phyloP scores from a whole-genome alignment of 495 filamentous ascomycete genomes.

The Geoglossum glabrum region DNA sequence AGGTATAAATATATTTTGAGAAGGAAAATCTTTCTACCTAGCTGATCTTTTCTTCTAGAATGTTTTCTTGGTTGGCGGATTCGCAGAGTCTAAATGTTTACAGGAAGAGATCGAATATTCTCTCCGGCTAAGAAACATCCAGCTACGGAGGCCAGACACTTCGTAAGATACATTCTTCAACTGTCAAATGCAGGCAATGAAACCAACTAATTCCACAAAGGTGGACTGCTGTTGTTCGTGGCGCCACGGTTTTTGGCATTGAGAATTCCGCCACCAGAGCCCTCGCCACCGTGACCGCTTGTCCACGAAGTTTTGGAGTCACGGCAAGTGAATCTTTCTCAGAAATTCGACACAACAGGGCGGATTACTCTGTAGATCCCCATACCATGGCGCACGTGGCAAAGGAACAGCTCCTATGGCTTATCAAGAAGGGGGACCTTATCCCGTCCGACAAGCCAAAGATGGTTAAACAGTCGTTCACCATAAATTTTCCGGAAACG shows the following conservation, averaged over 20 bases:
- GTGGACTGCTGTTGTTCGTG: neutral
- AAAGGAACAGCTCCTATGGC: neutral
- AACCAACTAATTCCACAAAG: neutral
- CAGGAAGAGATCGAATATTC: constrained; percentile 3
- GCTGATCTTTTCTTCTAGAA: constrained; percentile 6
- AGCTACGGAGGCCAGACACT: constrained; percentile 8
- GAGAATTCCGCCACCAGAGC: neutral
- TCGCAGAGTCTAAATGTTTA: constrained; percentile 8
- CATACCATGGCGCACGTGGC: neutral
- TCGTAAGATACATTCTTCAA: neutral
- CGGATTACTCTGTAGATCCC: neutral
- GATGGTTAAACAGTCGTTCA: neutral
- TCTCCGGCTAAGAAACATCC: constrained; percentile 2
- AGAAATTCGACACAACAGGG: neutral
- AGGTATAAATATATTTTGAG: neutral
- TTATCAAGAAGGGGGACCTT: neutral
- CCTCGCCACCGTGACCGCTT: neutral
- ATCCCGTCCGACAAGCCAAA: neutral
- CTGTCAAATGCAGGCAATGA: constrained; percentile 5
- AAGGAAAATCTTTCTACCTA: neutral
- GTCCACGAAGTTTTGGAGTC: neutral
- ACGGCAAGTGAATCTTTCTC: neutral
- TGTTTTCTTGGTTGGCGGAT: constrained; percentile 10
- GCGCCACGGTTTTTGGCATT: neutral
- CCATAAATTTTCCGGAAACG: neutral